Evolutionary conservation across 2,329 filamentous ascomycete genomes (phyloP).

Genomic region (Pestalotiopsis sp.): DNA sequence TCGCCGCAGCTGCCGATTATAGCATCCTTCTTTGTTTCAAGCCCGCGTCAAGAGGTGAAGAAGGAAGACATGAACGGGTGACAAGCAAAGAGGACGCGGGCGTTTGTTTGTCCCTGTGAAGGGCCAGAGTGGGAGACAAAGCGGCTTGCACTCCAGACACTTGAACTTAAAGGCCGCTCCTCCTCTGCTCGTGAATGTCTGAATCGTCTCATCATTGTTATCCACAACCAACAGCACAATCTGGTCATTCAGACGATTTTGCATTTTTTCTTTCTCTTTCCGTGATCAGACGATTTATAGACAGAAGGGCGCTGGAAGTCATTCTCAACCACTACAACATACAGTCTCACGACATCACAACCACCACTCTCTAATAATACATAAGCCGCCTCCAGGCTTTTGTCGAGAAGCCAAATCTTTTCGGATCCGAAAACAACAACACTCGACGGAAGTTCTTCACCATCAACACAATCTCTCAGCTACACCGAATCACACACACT

Average conservation of each 20-base stretch:
- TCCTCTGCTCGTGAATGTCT: neutral
- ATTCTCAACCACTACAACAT: neutral
- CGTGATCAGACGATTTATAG: neutral
- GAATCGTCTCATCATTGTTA: neutral
- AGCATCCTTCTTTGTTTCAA: neutral
- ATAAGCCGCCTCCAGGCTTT: neutral
- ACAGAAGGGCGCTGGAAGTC: constrained; percentile 10
- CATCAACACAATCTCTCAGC: no score
- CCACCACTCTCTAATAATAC: neutral
- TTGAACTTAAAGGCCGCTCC: no score
- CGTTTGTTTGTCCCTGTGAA: neutral
- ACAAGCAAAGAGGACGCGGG: neutral
- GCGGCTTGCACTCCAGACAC: no score
- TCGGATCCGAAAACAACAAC: no score
- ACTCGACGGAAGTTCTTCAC: no score
- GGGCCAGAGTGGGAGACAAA: no score
- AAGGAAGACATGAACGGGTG: neutral
- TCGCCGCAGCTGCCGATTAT: neutral
- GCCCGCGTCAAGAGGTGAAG: neutral
- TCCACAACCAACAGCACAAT: neutral
- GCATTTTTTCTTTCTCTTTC: neutral
- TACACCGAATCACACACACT: neutral
- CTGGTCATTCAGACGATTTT: neutral
- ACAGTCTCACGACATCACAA: neutral
- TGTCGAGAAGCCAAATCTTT: neutral